Evolutionary conservation across 768 basidiomycete genomes (phyloP).

Genomic region (Terana coerulea): DNA sequence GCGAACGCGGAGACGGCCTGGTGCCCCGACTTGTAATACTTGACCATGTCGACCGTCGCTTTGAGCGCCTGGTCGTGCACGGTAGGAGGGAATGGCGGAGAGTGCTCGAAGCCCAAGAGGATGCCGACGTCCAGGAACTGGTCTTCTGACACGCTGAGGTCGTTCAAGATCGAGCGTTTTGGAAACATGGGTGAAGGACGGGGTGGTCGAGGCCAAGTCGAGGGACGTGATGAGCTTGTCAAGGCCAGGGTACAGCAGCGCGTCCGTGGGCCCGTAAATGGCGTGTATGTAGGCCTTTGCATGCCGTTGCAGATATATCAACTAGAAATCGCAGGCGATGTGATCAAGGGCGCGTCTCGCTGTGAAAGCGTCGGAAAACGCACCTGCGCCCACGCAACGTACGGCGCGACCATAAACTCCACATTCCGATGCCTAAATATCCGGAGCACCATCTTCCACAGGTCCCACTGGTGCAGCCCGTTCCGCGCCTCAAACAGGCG

Average conservation of each 20-base stretch:
- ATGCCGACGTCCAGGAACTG: constrained; percentile 95
- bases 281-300: constrained; percentile 92
- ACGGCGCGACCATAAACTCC: constrained; percentile 95
- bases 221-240: constrained; percentile 89
- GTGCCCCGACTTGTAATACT: constrained; percentile 87
- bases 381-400: constrained; percentile 94
- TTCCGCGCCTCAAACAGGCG: constrained; percentile 77
- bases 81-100: constrained; percentile 77
- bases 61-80: constrained; percentile 79
- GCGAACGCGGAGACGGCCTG: constrained; percentile 72
- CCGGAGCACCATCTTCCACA: constrained; percentile 90
- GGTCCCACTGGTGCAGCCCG: constrained; percentile 75
- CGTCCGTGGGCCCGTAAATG: constrained; percentile 87
- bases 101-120: constrained; percentile 84
- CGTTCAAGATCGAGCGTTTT: constrained; percentile 70
- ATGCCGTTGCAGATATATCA: constrained; percentile 94
- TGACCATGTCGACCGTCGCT: constrained; percentile 88
- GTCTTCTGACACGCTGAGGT: constrained; percentile 69
- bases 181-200: constrained; percentile 80
- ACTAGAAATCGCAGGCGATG: constrained; percentile 43
- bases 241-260: constrained; percentile 81
- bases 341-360: constrained; percentile 1
- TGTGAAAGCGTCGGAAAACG: constrained; percentile 27
- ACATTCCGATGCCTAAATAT: constrained; percentile 94
- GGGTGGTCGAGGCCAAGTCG: constrained; percentile 64